Evolutionary conservation across 306 rosid species (phyloP), one percentile per base, ranked within the genome.

Genomic region (cucumber (Cucumis sativus)): DNA sequence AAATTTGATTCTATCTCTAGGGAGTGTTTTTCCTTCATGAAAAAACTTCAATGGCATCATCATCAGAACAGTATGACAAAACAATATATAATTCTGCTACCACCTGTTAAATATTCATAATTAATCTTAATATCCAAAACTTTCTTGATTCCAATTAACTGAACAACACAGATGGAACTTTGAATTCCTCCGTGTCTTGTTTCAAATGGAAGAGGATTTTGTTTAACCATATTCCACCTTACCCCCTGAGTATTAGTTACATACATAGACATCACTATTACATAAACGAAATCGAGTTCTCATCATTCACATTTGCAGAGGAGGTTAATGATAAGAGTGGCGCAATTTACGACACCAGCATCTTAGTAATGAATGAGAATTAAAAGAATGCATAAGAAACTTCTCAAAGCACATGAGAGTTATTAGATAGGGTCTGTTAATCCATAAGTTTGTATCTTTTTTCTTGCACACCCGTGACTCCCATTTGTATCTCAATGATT

Each of bases 401-500:
- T 17, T 64, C 79, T 40, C 77, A 69, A 65, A 80, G 60, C 12
- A 45, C 41, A 28, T 70, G 74, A 41, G 10, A 68, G 41, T 25
- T 45, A 47, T 69, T 69, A 69, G 75, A 69, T 16, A 8, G 74
- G 7, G 21, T 8, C 4, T 61, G 41, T 77, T 86, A 95, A 81
- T 92, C 93, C 97, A 96, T 96, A 71, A 96, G 92, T 79, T 92
- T 96, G 92, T 96, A 96, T 82, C 98, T 82, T 87, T 92, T 96
- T 89, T 92, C 99, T 83, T 89, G 97, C 57, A 96, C 99, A 12
- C 99, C 99, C 5, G 96, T 85, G 74, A 96, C 99, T 82, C 97
- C 99, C 99, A 96, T 92, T 84, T 92, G 98, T 78, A 96, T 96
- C 91, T 96, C 99, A 78, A 96, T 91, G 60, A 96, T 96, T 2